phyloP scores from a whole-genome alignment of 768 basidiomycete genomes.

The Serpula lacrymans region DNA sequence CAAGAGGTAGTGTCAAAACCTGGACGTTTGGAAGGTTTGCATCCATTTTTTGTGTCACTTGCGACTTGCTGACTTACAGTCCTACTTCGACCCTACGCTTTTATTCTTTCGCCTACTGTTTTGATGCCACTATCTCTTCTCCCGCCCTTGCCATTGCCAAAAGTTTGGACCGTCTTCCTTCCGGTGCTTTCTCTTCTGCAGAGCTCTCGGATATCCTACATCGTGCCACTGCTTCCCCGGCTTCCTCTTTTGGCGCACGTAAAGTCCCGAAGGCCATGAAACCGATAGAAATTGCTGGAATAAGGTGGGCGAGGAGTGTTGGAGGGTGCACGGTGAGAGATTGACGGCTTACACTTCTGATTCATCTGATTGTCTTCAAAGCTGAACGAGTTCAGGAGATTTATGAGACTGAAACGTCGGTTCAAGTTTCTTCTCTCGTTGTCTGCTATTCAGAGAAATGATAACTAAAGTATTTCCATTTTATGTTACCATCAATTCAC shows the following conservation, averaged over 20 bases:
- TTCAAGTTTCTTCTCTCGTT: not conserved
- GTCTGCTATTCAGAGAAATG: not conserved
- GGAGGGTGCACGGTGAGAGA: slow-evolving; percentile 63
- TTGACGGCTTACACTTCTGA: not conserved
- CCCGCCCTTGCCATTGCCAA: not conserved
- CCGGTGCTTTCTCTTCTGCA: slow-evolving; percentile 58
- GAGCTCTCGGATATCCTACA: slow-evolving; percentile 64
- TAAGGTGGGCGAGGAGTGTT: slow-evolving; percentile 65
- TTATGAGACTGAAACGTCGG: slow-evolving; percentile 67
- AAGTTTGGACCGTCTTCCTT: slow-evolving; percentile 47
- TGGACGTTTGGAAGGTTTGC: slow-evolving; percentile 58
- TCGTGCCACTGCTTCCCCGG: slow-evolving; percentile 53
- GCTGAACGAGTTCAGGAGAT: slow-evolving; percentile 72
- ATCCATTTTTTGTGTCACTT: not conserved
- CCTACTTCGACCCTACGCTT: too few species aligned
- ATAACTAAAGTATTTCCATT: not conserved
- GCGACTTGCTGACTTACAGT: too few species aligned
- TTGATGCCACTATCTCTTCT: slow-evolving; percentile 1
- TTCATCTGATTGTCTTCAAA: slow-evolving; percentile 13
- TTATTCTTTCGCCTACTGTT: not conserved
- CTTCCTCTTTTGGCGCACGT: slow-evolving; percentile 66
- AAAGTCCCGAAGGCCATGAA: slow-evolving; percentile 64
- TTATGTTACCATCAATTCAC: slow-evolving; percentile 8
- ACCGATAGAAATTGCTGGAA: slow-evolving; percentile 66
- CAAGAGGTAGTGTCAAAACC: slow-evolving; percentile 36